Percentiles rank a stretch among this genome's conserved stretches.
These are phyloP conservation scores for Cyamopsis tetragonoloba DNA, from an alignment of 306 rosid species.

Conservation along the genomic window DNA sequence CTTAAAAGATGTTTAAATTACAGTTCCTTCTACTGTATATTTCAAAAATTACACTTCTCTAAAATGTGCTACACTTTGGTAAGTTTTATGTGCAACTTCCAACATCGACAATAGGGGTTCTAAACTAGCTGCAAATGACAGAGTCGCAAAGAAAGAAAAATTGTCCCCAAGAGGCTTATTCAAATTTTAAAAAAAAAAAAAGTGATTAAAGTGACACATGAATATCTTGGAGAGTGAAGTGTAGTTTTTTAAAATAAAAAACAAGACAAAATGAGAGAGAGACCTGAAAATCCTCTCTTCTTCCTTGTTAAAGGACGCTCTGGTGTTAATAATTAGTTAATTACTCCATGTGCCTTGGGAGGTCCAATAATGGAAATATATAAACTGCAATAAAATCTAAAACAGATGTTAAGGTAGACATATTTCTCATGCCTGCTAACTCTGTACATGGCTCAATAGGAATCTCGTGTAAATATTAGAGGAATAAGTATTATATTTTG, in stretches of 20 bases:
- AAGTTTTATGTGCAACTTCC: too few relatives aligned
- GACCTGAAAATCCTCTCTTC: slow-evolving; percentile 39
- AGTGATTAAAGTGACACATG: too few relatives aligned
- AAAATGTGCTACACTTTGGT: not conserved
- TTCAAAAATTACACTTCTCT: not conserved
- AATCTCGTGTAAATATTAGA: slow-evolving; percentile 4
- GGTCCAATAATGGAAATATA: slow-evolving; percentile 39
- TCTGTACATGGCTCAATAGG: slow-evolving; percentile 9
- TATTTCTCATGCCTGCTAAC: slow-evolving; percentile 1
- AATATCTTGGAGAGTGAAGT: too few relatives aligned
- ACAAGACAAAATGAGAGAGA: not conserved
- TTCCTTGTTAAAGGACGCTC: slow-evolving; percentile 22
- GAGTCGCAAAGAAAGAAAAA: too few relatives aligned
- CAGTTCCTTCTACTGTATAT: not conserved
- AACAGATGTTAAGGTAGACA: slow-evolving; percentile 36
- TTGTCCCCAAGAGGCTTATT: too few relatives aligned
- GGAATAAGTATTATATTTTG: not conserved
- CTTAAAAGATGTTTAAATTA: not conserved
- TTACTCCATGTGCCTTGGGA: not conserved
- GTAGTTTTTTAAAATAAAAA: too few relatives aligned
- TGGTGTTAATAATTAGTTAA: slow-evolving; percentile 12
- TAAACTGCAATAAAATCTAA: slow-evolving; percentile 68
- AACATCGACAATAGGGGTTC: too few relatives aligned
- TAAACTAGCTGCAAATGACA: too few relatives aligned
- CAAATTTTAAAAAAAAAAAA: too few relatives aligned